Evolutionary conservation across 805 yeast genomes (phyloP), one percentile per base, ranked within the genome.

Genomic region (Candida saitoana): DNA sequence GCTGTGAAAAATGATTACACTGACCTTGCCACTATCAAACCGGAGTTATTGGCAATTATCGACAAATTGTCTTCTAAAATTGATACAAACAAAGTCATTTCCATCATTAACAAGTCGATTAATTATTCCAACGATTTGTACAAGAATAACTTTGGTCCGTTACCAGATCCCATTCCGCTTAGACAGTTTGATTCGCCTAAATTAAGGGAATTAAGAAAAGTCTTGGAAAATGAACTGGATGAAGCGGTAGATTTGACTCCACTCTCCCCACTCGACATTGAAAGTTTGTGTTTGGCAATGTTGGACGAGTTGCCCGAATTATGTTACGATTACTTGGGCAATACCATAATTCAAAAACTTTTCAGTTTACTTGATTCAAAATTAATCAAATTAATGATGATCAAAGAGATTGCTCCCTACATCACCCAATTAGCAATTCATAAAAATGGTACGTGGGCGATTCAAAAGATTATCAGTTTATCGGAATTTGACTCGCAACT

Each of bases 391-490:
- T 83, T 86, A 50, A 76, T 84, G 59, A 84, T 93, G 87, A 73
- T 93, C 42, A 79, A 84, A 54, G 78, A 77, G 49, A 78, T 95
- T 32, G 70, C 84, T 3, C 95, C 90, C 19, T 87, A 75, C 55
- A 69, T 93, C 48, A 87, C 96, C 1, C 95, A 88, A 52, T 84
- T 91, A 73, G 93, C 97, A 52, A 83, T 88, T 42, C 99, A 93
- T 67, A 93, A 93, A 57, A 93, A 93, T 61, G 99, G 99, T 47
- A 93, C 99, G 4, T 93, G 99, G 99, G 98, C 97, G 2, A 95
- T 96, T 18, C 99, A 93, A 63, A 93, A 91, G 63, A 83, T 93
- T 62, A 89, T 93, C 51, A 84, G 81, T 49, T 48, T 80, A 79
- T 38, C 80, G 73, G 34, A 73, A 77, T 87, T 81, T 53, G 62